Conservation (phyloP, 371 early-diverging fungal genomes). For the Entomophthora muscae region DNA sequence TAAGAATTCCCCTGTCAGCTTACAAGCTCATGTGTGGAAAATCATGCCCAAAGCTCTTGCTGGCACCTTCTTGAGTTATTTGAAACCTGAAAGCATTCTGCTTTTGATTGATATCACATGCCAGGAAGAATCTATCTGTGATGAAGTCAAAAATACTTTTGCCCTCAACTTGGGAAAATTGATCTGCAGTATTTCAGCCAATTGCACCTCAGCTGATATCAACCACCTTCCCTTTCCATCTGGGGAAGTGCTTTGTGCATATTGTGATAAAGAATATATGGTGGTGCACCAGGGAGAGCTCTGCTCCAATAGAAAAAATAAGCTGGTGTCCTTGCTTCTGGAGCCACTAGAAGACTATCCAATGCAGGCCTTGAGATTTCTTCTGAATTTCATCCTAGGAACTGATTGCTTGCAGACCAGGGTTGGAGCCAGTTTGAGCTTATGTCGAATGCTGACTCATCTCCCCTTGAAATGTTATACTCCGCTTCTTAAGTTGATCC, state of each 20-base stretch:
- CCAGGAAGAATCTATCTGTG: neutral
- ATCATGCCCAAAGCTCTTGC: neutral
- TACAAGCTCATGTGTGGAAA: neutral
- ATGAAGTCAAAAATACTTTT: neutral
- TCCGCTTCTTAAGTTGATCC: neutral
- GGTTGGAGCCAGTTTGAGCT: neutral
- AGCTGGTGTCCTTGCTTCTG: neutral
- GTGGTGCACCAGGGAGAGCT: too few species aligned
- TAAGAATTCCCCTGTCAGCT: neutral
- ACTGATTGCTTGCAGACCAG: neutral
- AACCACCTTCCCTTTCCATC: neutral
- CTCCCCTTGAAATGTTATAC: neutral
- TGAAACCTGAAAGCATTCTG: neutral
- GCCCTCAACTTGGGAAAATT: neutral
- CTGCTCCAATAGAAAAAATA: too few species aligned
- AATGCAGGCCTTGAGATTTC: neutral
- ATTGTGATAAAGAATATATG: neutral
- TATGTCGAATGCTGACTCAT: neutral
- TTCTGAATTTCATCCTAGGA: neutral
- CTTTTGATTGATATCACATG: neutral
- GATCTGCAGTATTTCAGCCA: neutral
- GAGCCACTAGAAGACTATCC: neutral
- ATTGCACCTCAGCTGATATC: neutral
- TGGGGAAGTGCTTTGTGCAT: neutral
- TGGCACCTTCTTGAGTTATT: neutral